These are phyloP conservation scores for Sphaerostilbella broomeana DNA, from an alignment of 2,329 filamentous ascomycete genomes.

Conservation along the genomic window DNA sequence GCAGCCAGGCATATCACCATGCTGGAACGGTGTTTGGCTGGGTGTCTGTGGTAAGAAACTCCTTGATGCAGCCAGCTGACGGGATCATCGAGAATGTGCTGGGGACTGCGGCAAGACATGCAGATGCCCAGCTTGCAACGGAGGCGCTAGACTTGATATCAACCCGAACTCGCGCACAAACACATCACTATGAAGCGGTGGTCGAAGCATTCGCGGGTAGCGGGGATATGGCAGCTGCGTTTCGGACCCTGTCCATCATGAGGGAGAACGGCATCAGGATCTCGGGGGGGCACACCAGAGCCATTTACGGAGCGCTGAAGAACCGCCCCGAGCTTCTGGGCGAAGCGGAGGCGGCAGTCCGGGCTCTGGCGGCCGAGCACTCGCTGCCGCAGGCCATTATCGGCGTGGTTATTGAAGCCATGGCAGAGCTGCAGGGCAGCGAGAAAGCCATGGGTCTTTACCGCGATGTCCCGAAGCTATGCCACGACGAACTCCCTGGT, in stretches of 20 bases:
- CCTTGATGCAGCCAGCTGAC: slow-evolving; percentile 41
- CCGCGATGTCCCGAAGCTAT: slow-evolving; percentile 23
- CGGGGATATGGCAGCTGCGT: slow-evolving; percentile 57
- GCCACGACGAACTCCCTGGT: slow-evolving; percentile 20
- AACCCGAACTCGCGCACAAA: slow-evolving; percentile 41
- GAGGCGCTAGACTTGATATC: slow-evolving; percentile 54
- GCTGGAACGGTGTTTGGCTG: slow-evolving; percentile 64
- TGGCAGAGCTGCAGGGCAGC: slow-evolving; percentile 23
- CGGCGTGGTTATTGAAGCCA: slow-evolving; percentile 30
- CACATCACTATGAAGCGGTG: slow-evolving; percentile 74
- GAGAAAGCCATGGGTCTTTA: slow-evolving; percentile 29
- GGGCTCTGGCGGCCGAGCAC: slow-evolving; percentile 37
- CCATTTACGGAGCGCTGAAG: slow-evolving; percentile 53
- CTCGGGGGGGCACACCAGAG: slow-evolving; percentile 55
- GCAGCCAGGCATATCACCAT: slow-evolving; percentile 57
- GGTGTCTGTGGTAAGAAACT: slow-evolving; percentile 52
- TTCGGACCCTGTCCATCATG: slow-evolving; percentile 71
- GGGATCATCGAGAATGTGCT: slow-evolving; percentile 63
- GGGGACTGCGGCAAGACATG: slow-evolving; percentile 61
- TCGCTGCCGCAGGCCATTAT: slow-evolving; percentile 33
- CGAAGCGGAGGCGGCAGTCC: slow-evolving; percentile 50
- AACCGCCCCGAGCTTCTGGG: slow-evolving; percentile 38
- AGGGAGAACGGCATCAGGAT: slow-evolving; percentile 42
- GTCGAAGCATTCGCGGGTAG: slow-evolving; percentile 60
- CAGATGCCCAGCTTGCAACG: slow-evolving; percentile 62